These are phyloP conservation scores for Lagenidium sp. DNA, from an alignment of 352 stramenopile species.

Conservation along the genomic window DNA sequence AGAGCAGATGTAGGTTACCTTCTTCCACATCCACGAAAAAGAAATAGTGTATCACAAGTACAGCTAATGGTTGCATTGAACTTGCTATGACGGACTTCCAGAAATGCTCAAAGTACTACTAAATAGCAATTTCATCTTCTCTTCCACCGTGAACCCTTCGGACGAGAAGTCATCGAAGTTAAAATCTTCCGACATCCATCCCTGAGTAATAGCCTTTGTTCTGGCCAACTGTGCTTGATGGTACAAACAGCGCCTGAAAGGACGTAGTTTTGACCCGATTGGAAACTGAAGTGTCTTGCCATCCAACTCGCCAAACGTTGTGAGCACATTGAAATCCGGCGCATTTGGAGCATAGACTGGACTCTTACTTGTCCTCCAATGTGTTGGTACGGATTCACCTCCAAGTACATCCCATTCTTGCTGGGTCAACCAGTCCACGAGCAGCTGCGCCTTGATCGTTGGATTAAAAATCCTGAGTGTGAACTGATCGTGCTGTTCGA, in stretches of 20 bases:
- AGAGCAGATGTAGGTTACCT: not conserved
- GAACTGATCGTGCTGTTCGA: not conserved
- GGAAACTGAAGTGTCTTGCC: not conserved
- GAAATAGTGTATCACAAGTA: too few species aligned
- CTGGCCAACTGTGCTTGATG: not conserved
- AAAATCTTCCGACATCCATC: too few species aligned
- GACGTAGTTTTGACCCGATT: not conserved
- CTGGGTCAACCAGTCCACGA: not conserved
- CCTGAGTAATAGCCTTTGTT: too few species aligned
- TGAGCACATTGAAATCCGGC: conserved; percentile 1
- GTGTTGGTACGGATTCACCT: not conserved
- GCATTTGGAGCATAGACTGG: not conserved
- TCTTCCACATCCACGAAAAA: not conserved
- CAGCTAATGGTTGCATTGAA: too few species aligned
- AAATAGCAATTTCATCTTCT: too few species aligned
- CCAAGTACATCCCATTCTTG: conserved; percentile 1
- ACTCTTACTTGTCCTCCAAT: not conserved
- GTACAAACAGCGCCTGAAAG: conserved; percentile 1
- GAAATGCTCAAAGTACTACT: too few species aligned
- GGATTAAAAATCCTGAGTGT: not conserved
- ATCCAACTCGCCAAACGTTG: not conserved
- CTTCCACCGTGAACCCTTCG: too few species aligned
- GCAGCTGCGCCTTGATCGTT: not conserved
- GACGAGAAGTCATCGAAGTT: too few species aligned
- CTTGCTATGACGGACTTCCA: too few species aligned